Evolutionary conservation across 768 basidiomycete genomes (phyloP).

Genomic region (Auricularia sp.): DNA sequence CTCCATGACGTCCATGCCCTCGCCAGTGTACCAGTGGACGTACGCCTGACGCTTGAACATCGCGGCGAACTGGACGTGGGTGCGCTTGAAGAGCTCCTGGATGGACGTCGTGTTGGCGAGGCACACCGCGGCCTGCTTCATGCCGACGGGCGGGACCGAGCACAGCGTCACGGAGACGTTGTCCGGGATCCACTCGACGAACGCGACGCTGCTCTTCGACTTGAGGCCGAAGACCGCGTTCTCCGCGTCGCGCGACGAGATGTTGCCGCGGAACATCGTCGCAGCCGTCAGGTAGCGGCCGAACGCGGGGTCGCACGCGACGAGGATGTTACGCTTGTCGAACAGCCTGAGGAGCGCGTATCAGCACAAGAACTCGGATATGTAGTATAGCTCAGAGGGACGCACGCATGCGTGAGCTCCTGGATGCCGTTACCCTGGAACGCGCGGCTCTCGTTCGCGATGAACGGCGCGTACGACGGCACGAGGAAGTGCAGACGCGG

Average conservation of each 20-base stretch:
- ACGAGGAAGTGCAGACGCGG: constrained; percentile 90
- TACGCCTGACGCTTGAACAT: constrained; percentile 85
- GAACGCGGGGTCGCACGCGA: constrained; percentile 65
- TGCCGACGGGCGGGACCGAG: constrained; percentile 74
- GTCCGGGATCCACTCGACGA: constrained; percentile 92
- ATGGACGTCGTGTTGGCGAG: constrained; percentile 34
- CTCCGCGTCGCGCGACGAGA: constrained; percentile 76
- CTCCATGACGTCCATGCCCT: constrained; percentile 82
- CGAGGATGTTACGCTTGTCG: constrained; percentile 68
- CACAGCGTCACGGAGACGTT: constrained; percentile 80
- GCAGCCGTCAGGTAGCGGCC: constrained; percentile 84
- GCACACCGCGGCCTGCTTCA: constrained; percentile 39
- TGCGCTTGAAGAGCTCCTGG: constrained; percentile 78
- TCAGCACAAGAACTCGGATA: constrained; percentile 1
- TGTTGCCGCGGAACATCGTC: constrained; percentile 75
- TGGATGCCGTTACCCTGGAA: constrained; percentile 53
- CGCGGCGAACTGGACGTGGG: constrained; percentile 46
- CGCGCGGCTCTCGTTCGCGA: constrained; percentile 48
- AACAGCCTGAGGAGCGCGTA: constrained; percentile 43
- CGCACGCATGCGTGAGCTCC: constrained; percentile 69
- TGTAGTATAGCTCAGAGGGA: not conserved
- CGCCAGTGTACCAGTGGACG: constrained; percentile 84
- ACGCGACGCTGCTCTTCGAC: constrained; percentile 57
- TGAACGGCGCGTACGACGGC: constrained; percentile 89
- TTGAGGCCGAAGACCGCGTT: constrained; percentile 66